Evolutionary conservation across 2,329 filamentous ascomycete species (phyloP).

Genomic region (Alternaria solani): DNA sequence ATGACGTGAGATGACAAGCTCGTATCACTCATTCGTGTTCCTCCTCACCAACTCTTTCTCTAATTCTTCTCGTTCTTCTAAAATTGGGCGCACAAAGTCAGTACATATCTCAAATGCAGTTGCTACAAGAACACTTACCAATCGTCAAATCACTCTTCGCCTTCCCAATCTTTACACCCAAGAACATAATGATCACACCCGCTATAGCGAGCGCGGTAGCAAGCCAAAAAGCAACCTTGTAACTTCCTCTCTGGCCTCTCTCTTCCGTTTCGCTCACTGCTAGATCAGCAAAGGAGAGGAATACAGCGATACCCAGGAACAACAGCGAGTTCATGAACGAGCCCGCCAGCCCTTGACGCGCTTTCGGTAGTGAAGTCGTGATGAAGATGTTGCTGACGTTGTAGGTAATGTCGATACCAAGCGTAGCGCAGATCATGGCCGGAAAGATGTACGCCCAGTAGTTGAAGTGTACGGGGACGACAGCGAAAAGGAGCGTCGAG

Average conservation of each 20-base stretch:
- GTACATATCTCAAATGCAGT: too few relatives aligned
- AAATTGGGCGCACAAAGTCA: too few relatives aligned
- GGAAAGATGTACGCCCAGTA: slow-evolving; percentile 52
- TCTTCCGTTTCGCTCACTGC: slow-evolving; percentile 45
- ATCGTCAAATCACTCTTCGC: slow-evolving; percentile 46
- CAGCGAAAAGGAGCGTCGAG: slow-evolving; percentile 45
- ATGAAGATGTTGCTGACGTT: slow-evolving; percentile 51
- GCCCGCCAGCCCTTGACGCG: slow-evolving; percentile 47
- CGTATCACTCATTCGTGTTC: slow-evolving; percentile 9
- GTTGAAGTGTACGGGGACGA: slow-evolving; percentile 42
- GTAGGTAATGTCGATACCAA: slow-evolving; percentile 50
- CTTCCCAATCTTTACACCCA: slow-evolving; percentile 50
- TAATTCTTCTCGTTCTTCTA: slow-evolving; percentile 40
- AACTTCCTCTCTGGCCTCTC: slow-evolving; percentile 41
- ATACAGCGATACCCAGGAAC: slow-evolving; percentile 49
- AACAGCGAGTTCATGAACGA: slow-evolving; percentile 48
- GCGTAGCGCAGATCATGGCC: slow-evolving; percentile 55
- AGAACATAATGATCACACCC: slow-evolving; percentile 46
- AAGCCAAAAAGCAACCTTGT: slow-evolving; percentile 51
- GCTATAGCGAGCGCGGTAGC: slow-evolving; percentile 39
- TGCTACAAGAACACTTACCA: slow-evolving; percentile 2
- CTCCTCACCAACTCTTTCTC: slow-evolving; percentile 40
- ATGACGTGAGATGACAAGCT: not conserved
- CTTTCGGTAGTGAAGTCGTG: slow-evolving; percentile 45
- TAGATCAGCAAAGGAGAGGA: slow-evolving; percentile 48